Evolutionary conservation across 2,329 filamentous ascomycete genomes (phyloP), one percentile per base, ranked within the genome.

Genomic region (Rasamsonia emersonii): DNA sequence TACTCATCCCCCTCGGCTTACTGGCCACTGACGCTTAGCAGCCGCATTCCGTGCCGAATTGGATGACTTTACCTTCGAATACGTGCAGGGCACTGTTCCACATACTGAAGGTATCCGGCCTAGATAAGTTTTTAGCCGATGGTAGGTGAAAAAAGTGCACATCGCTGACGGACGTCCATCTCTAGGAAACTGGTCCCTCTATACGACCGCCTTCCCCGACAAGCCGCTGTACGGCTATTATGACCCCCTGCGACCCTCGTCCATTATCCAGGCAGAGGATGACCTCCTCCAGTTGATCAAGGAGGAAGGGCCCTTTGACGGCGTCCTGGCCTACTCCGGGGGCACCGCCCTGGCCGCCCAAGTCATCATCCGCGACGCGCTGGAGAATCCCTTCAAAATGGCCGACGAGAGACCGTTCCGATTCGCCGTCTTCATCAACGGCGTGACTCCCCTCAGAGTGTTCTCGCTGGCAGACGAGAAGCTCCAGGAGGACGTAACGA

Each of bases 231-330:
- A 34, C 13, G 36, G 36, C n/a, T 35, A 38, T 24, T 35, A 38
- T 20, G 28, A 32, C 6, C 36, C 36, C 3, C 16, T 38, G 24
- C 32, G 21, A 6, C 28, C 36, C 6, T 21, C 26, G 10, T 36
- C 36, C 5, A 28, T 32, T 18, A 18, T 34, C 4, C 26, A 38
- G 24, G 32, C 28, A 13, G 31, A 38, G 11, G 38, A 42, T 6
- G 27, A 33, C 21, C 27, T 44, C 9, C 16, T 36, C 9, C 34
- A 42, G 26, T 26, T 43, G 16, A 40, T 50, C 15, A 24, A 42
- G 8, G 35, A 42, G 24, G 38, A 48, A n/a, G 46, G 46, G 0
- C 46, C 47, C 4, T 50, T 48, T 20, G 46, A 50, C 26, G 47
- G 42, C 14, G 35, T 50, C 10, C 30, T 51, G 5, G 47, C 42